phyloP scores from a whole-genome alignment of 2,329 filamentous ascomycete genomes.

The Alternaria incomplexa region DNA sequence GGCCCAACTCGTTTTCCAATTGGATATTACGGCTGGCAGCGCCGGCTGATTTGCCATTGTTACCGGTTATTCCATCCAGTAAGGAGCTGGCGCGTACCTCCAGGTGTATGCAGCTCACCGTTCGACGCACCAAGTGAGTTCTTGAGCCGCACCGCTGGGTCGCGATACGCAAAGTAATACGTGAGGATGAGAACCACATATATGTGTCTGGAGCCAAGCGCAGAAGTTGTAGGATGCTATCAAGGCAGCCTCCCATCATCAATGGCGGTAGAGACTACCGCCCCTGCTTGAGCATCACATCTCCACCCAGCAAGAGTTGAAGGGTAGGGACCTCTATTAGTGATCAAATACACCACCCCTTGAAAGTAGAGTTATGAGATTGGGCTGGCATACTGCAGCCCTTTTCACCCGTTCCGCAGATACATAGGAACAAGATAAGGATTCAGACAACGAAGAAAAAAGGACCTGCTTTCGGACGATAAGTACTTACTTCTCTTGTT shows the following conservation, averaged over 20 bases:
- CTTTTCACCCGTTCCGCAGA: not conserved
- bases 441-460: not conserved
- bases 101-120: slow-evolving; percentile 13
- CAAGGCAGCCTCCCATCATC: not conserved
- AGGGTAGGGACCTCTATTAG: not conserved
- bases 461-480: not conserved
- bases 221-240: not conserved
- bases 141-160: slow-evolving; percentile 12
- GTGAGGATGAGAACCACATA: not conserved
- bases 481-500: not conserved
- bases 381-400: not conserved
- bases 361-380: not conserved
- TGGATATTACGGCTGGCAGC: not conserved
- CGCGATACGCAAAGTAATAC: not conserved
- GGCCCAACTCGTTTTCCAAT: slow-evolving; percentile 8
- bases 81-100: not conserved
- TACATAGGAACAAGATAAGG: not conserved
- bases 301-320: not conserved
- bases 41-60: not conserved
- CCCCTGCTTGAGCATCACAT: not conserved
- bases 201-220: not conserved
- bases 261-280: not conserved
- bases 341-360: not conserved
- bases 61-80: not conserved
- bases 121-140: slow-evolving; percentile 22